Percentiles rank a stretch among this genome's conserved stretches.
phyloP scores from a whole-genome alignment of 257 asterid species.

The Linaria vulgaris region DNA sequence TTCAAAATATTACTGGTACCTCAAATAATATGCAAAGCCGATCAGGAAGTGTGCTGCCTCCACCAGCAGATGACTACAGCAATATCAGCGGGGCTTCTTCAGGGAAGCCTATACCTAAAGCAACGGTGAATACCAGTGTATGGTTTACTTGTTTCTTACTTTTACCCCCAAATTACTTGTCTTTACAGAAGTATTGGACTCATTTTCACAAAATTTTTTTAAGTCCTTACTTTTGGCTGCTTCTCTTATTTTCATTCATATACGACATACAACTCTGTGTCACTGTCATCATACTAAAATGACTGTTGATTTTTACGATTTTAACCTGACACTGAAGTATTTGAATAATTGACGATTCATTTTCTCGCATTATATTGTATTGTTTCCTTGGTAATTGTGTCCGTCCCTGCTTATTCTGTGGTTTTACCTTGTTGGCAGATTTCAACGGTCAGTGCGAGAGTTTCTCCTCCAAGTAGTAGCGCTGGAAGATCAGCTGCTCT shows the following conservation, averaged over 20 bases:
- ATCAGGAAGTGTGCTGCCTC: constrained; percentile 77
- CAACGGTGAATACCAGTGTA: constrained; percentile 66
- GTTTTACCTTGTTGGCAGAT: constrained; percentile 31
- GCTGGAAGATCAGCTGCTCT: constrained; percentile 85
- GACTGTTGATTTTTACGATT: not conserved
- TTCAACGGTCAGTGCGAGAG: constrained; percentile 31
- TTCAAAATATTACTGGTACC: constrained; percentile 72
- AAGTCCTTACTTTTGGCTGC: not conserved
- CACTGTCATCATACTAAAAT: too few species aligned
- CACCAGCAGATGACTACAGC: constrained; percentile 82
- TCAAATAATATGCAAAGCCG: constrained; percentile 63
- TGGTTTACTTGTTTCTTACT: constrained; percentile 38
- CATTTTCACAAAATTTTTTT: constrained; percentile 1
- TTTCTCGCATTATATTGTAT: not conserved
- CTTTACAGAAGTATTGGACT: constrained; percentile 10
- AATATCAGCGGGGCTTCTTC: constrained; percentile 52
- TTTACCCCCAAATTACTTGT: constrained; percentile 16
- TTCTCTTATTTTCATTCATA: constrained; percentile 12
- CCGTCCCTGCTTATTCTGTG: constrained; percentile 5
- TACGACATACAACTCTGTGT: too few species aligned
- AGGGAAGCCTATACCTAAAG: constrained; percentile 58
- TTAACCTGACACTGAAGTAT: constrained; percentile 12
- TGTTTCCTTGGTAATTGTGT: constrained; percentile 18
- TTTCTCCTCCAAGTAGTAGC: constrained; percentile 77
- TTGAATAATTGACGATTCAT: constrained; percentile 12